Evolutionary conservation across 306 rosid genomes (phyloP).

Genomic region (Cucumis melo): DNA sequence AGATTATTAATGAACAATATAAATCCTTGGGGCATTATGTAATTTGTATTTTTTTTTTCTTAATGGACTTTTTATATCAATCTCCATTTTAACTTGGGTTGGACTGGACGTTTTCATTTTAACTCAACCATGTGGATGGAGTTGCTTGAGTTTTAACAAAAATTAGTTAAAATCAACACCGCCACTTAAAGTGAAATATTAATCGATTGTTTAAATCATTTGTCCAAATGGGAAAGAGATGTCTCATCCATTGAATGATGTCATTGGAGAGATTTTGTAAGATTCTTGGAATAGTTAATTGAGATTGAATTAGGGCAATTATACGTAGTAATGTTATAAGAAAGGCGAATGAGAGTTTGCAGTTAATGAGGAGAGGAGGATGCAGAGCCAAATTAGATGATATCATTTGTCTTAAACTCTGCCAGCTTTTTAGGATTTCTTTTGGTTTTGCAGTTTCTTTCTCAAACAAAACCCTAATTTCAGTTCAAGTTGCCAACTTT

Average conservation of each 20-base stretch:
- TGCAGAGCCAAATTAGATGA: conserved; percentile 8
- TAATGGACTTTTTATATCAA: background rate
- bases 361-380: background rate
- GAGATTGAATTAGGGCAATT: background rate
- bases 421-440: conserved; percentile 10
- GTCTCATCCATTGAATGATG: too few species aligned
- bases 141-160: too few species aligned
- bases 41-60: background rate
- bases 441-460: background rate
- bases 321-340: background rate
- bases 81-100: too few species aligned
- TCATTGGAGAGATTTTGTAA: too few species aligned
- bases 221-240: too few species aligned
- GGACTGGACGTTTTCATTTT: too few species aligned
- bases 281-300: background rate
- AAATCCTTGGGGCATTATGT: background rate
- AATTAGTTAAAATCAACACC: too few species aligned
- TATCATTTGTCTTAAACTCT: conserved; percentile 16
- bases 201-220: too few species aligned
- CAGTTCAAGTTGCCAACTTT: background rate
- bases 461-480: background rate
- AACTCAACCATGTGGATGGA: too few species aligned
- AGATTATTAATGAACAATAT: background rate
- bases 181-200: too few species aligned
- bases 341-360: background rate